Evolutionary conservation across 176 grass and related monocot genomes (phyloP), one percentile per base, ranked within the genome.

Genomic region (Calamus simplicifolius): DNA sequence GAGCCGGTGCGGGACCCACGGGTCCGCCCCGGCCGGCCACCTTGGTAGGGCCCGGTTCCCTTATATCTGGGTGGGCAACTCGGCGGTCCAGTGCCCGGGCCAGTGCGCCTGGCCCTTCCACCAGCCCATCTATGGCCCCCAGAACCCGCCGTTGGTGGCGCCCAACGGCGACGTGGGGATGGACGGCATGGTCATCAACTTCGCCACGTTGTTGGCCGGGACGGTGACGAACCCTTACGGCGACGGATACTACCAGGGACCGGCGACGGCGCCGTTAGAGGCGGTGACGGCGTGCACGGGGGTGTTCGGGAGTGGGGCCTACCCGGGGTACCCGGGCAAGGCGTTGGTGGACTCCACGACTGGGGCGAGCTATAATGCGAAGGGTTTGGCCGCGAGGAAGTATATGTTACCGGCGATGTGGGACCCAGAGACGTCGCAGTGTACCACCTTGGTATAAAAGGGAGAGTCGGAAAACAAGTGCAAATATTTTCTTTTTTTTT

Each of bases 81-180:
- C 91, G 1, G 77, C 23, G 12, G 27, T 5, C 65, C 93, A 98
- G 81, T 98, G 87, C 73, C 81, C 84, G 0, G 93, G 87, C 5
- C 81, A 82, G 72, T 98, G 93, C 66, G 81, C 93, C 61, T 92
- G 93, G 93, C 93, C 93, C 50, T 98, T 98, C 78, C 83, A 87
- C 69, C 70, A 27, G 74, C 86, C 90, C 12, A 5, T 50, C 19
- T 54, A 84, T 77, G 92, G 92, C 4, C 87, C 92, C 5, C 78
- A 69, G 43, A 49, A 50, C 5, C 67, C 71, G 25, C 87, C 87
- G 4, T 64, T 97, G 31, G 64, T 85, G 15, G 57, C 86, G 16
- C 91, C 91, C 4, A 90, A 77, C 65, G 86, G 83, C 8, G 91
- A 95, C 59, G 74, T 75, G 18, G 91, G 86, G 5, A 67, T 69